Evolutionary conservation across 352 stramenopile genomes (phyloP).

Genomic region (Plasmopara muralis): DNA sequence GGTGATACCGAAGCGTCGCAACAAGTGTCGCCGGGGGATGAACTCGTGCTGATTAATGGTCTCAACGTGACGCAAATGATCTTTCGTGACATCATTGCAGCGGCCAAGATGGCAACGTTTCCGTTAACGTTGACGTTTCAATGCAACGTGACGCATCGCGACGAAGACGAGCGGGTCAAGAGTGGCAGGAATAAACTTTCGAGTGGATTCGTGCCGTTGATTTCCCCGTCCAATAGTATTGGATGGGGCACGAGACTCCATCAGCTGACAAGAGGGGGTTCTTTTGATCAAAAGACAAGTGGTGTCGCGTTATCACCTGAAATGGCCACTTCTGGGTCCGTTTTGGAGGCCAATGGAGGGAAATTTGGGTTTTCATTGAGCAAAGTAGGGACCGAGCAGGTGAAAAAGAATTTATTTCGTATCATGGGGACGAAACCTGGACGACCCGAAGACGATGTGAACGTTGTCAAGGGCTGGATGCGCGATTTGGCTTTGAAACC

Average conservation of each 20-base stretch:
- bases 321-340: slow-evolving; percentile 15
- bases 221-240: slow-evolving; percentile 35
- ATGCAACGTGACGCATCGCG: slow-evolving; percentile 22
- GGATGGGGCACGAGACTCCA: slow-evolving; percentile 44
- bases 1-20: slow-evolving; percentile 51
- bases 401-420: slow-evolving; percentile 67
- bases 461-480: slow-evolving; percentile 55
- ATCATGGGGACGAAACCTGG: slow-evolving; percentile 53
- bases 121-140: slow-evolving; percentile 65
- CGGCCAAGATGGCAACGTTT: slow-evolving; percentile 53
- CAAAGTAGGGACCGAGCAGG: slow-evolving; percentile 54
- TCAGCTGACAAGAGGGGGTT: slow-evolving; percentile 42
- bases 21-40: slow-evolving; percentile 51
- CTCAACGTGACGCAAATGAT: slow-evolving; percentile 45
- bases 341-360: slow-evolving; percentile 19
- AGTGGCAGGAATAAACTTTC: slow-evolving; percentile 13
- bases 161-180: slow-evolving; percentile 13
- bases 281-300: slow-evolving; percentile 46
- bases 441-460: slow-evolving; percentile 52
- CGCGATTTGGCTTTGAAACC: slow-evolving; percentile 45
- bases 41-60: slow-evolving; percentile 64
- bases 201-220: slow-evolving; percentile 19
- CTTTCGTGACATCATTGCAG: slow-evolving; percentile 63
- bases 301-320: neutral
- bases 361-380: slow-evolving; percentile 52